These are phyloP conservation scores for Blastocystis sp. DNA, from an alignment of 352 stramenopile genomes.

Conservation along the genomic window DNA sequence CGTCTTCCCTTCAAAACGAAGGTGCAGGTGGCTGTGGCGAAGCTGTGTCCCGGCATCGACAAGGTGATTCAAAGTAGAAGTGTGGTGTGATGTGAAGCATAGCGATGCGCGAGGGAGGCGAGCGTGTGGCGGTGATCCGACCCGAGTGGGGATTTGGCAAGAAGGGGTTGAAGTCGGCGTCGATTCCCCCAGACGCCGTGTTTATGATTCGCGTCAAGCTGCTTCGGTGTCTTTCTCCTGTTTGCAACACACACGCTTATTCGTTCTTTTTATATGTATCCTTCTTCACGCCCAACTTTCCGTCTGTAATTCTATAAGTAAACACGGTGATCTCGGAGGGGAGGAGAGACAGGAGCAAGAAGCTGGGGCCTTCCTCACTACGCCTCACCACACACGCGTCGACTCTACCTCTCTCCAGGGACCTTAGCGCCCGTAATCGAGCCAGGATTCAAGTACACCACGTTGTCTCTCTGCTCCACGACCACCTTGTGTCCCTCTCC, in stretches of 20 bases:
- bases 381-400: background rate
- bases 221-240: slow-evolving; percentile 8
- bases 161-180: slow-evolving; percentile 36
- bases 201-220: slow-evolving; percentile 37
- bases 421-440: slow-evolving; percentile 52
- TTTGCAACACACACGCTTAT: slow-evolving; percentile 26
- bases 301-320: slow-evolving; percentile 68
- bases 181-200: slow-evolving; percentile 8
- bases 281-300: slow-evolving; percentile 67
- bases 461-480: slow-evolving; percentile 36
- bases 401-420: background rate
- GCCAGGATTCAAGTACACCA: slow-evolving; percentile 57
- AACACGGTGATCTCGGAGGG: slow-evolving; percentile 51
- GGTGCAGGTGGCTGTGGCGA: slow-evolving; percentile 26
- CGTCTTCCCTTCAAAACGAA: slow-evolving; percentile 26
- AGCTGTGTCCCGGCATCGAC: slow-evolving; percentile 55
- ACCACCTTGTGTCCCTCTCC: slow-evolving; percentile 45
- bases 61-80: slow-evolving; percentile 21
- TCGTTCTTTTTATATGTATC: slow-evolving; percentile 35
- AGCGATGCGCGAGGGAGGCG: slow-evolving; percentile 71
- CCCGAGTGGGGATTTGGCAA: slow-evolving; percentile 52
- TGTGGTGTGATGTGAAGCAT: background rate
- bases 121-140: slow-evolving; percentile 60
- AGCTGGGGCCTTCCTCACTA: slow-evolving; percentile 65
- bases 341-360: slow-evolving; percentile 44